Evolutionary conservation across 371 early-diverging fungal genomes (phyloP), one percentile per base, ranked within the genome.

Genomic region (Nosema muscidifuracis): DNA sequence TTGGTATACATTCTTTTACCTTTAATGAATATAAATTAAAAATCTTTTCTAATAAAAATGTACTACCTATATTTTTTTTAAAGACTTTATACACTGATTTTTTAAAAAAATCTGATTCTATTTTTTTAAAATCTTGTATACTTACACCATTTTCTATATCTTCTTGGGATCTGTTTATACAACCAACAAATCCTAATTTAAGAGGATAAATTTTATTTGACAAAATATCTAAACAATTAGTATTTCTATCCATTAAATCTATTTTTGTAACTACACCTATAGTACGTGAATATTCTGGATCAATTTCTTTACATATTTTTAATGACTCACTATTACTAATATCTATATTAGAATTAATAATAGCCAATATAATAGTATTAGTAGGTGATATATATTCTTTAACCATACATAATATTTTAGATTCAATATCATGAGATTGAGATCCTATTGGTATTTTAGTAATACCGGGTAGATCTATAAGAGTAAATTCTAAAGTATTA

Each of bases 181-280:
- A 95, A 24, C 97, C 97, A 74, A 95, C 88, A 80, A 95, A 98
- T 4, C 99, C 99, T 18, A 94, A 84, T 58, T 89, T 88, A 24
- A 97, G 82, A 7, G 93, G 93, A 76, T 92, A 92, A 62, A 93
- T 90, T 56, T 87, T 85, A 70, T 95, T 94, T 12, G 86, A 85
- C 40, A 95, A 86, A 15, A 81, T 66, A 20, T 58, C 31, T 18
- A 76, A 1, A 38, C 76, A 60, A 9, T 87, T 84, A 3, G 89
- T 89, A 15, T 91, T 94, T 22, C 93, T 90, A 53, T 92, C 89
- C 0, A 96, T 91, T 36, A 93, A 85, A 78, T 98, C 99, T 87
- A 98, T 90, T 80, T 98, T 98, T 28, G 99, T 96, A 30, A 98
- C 85, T 0, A 98, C 95, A 67, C 97, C 97, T 67, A 98, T 89